Base-by-base conservation (phyloP, 2,329 filamentous ascomycete genomes). In the Claviceps pazoutovae region DNA sequence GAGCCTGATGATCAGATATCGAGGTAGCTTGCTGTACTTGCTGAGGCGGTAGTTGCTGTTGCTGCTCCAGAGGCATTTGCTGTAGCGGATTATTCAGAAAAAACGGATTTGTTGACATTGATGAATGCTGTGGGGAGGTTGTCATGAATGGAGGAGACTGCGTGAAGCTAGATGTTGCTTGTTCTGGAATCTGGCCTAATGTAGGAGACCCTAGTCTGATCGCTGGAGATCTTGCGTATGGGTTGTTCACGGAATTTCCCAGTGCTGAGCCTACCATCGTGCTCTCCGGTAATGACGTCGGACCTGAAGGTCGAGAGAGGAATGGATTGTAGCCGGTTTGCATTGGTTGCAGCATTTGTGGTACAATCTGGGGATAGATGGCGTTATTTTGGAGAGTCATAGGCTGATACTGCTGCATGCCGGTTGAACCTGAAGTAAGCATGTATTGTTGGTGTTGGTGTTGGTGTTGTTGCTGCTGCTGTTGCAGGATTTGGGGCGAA, bases 271-370 rank as follows among this genome's bases (percentile, higher is more conserved):
- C 74, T 4, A 73, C 55, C 5, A 70, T 62, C 37, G 76, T 60
- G 19, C 59, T 63, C 43, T 70, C 69, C 51, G 68, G 67, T 36
- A 61, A 61, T 26, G 58, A 58, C 14, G 59, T 48, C 54, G 55
- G 62, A 46, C 64, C 65, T 36, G 63, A 61, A 26, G 67, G 60
- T 21, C 68, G 67, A 14, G 66, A 58, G 49, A 78, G 66, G 60
- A 78, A 80, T 0, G 77, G 76, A 54, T 80, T 80, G 57, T 76
- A 74, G 50, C 67, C 68, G 4, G 71, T 67, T 38, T 64, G 63
- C 53, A 66, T 63, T 17, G 64, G 60, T 51, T 74, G 73, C 39
- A 66, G 53, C 4, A 59, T 55, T 21, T 60, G 60, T 5, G 64
- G 63, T 45, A 65, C 64, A 36, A 63, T 61, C 42, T 63, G 64